Conservation (phyloP, 306 rosid species). For the Lathyrus oleraceus region DNA sequence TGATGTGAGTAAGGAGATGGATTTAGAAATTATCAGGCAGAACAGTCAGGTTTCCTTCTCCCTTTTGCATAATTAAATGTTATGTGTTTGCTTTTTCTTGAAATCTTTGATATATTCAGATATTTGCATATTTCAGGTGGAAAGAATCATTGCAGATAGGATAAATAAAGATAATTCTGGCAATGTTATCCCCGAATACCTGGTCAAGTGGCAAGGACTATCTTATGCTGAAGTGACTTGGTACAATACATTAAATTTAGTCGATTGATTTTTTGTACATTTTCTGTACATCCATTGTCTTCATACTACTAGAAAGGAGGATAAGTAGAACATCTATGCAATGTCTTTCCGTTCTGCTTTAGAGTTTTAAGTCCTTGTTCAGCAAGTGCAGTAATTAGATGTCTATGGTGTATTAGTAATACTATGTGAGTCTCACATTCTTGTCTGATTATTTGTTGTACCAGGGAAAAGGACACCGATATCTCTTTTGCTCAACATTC, state of each 20-base stretch:
- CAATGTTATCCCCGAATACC: slow-evolving; percentile 80
- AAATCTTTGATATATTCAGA: neutral
- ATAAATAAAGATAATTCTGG: slow-evolving; percentile 75
- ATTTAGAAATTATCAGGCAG: slow-evolving; percentile 96
- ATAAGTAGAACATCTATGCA: slow-evolving; percentile 15
- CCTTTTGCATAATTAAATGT: slow-evolving; percentile 13
- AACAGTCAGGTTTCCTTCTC: slow-evolving; percentile 81
- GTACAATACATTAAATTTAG: slow-evolving; percentile 46
- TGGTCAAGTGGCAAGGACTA: slow-evolving; percentile 98
- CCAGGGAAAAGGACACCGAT: slow-evolving; percentile 96
- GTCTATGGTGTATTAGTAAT: slow-evolving; percentile 11
- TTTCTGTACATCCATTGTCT: slow-evolving; percentile 2
- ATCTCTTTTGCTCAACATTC: slow-evolving; percentile 93
- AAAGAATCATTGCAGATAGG: slow-evolving; percentile 89
- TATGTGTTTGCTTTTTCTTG: slow-evolving; percentile 8
- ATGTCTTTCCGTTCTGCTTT: slow-evolving; percentile 7
- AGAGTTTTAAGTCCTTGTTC: slow-evolving; percentile 22
- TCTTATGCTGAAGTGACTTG: slow-evolving; percentile 99
- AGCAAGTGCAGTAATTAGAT: neutral
- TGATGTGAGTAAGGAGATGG: slow-evolving; percentile 99
- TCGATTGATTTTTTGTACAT: slow-evolving; percentile 14
- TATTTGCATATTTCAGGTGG: slow-evolving; percentile 60
- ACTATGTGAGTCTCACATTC: slow-evolving; percentile 36
- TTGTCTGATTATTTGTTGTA: slow-evolving; percentile 36
- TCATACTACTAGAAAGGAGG: slow-evolving; percentile 27